Evolutionary conservation across 1,139 yeast species (phyloP), one percentile per base, ranked within the genome.

Genomic region (Candida mesenterica): DNA sequence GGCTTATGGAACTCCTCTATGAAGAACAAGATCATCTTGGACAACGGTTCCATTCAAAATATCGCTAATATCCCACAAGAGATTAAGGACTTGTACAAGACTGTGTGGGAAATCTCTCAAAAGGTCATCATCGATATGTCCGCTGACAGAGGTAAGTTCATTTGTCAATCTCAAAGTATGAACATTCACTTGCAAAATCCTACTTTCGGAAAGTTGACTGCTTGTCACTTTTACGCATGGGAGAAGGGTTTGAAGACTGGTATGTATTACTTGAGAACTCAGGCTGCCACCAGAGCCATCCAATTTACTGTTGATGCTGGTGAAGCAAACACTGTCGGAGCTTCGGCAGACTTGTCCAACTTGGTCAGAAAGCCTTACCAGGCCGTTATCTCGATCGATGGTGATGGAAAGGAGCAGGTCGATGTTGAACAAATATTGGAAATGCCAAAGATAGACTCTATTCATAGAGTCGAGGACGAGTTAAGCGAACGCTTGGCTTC

Each of bases 211-310:
- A 75, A 75, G 48, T 62, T 77, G 52, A 77, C 82, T 24, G 69
- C 77, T 24, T 73, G 75, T 71, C 82, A 76, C 50, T 77, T 77
- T 59, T 75, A 75, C 45, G 78, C 78, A 24, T 77, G 82, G 82
- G 72, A 75, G 61, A 75, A 72, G 52, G 82, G 82, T 29, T 66
- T 77, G 44, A 77, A 77, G 59, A 77, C 82, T 29, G 82, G 82
- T 46, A 76, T 77, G 79, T 77, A 77, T 57, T 77, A 77, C 50
- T 62, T 77, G 48, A 65, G 82, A 60, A 76, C 82, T 4, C 81
- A 77, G 57, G 80, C 81, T 42, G 82, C 82, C 31, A 65, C 79
- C 27, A 73, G 79, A 45, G 81, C 82, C 33, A 77, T 77, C 51
- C 81, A 77, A 54, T 77, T 76, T 51, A 76, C 82, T 15, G 74